Percentiles rank a stretch among this genome's conserved stretches.
Conservation (phyloP, 2,329 filamentous ascomycete species). For the Teratosphaeria destructans region DNA sequence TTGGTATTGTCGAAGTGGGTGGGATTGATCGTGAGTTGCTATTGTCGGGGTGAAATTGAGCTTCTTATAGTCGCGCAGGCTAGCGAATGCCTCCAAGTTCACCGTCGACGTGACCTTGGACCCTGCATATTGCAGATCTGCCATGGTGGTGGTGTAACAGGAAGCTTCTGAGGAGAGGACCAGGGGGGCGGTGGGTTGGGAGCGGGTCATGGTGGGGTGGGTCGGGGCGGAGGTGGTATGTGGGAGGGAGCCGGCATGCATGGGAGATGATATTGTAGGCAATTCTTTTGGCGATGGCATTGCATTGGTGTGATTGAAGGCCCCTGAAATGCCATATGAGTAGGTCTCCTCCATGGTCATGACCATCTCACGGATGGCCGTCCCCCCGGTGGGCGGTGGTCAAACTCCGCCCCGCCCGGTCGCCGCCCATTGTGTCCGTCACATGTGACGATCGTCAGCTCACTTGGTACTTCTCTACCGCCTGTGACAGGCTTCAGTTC, state of each 20-base stretch:
- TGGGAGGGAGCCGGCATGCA: neutral
- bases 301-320: neutral
- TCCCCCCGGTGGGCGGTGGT: neutral
- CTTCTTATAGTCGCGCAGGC: conserved; percentile 2
- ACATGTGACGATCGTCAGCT: neutral
- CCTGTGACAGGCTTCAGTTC: neutral
- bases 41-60: conserved; percentile 3
- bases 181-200: neutral
- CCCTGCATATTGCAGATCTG: neutral
- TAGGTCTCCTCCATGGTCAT: neutral
- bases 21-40: conserved; percentile 1
- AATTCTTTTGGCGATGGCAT: neutral
- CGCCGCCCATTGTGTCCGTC: neutral
- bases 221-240: neutral
- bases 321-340: neutral
- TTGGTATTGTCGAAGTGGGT: neutral
- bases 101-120: neutral
- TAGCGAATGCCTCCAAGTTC: neutral
- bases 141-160: neutral
- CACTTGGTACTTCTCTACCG: neutral
- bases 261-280: neutral
- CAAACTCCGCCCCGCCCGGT: neutral
- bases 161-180: neutral
- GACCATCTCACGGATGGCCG: neutral
- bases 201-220: neutral